phyloP scores from a whole-genome alignment of 345 rosid genomes.

The Hibiscus tridactylites region DNA sequence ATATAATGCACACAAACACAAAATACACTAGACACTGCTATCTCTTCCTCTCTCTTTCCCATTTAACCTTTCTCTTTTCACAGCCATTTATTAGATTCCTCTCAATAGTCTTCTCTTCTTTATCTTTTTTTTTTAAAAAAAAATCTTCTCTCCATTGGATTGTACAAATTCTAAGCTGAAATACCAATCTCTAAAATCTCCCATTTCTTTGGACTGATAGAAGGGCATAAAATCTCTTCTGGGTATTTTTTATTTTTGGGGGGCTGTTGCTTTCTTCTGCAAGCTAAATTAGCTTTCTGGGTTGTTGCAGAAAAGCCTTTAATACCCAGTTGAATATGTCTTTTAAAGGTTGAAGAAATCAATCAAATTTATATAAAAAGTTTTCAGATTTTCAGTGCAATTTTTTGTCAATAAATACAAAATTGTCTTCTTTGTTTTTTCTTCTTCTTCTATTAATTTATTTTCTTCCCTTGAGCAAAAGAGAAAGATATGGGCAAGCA shows the following conservation, averaged over 20 bases:
- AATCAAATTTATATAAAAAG: constrained; percentile 3
- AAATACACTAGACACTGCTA: background rate
- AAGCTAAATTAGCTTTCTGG: constrained; percentile 29
- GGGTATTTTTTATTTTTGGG: constrained; percentile 20
- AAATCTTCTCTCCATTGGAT: constrained; percentile 30
- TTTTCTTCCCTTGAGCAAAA: constrained; percentile 16
- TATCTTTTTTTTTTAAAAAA: background rate
- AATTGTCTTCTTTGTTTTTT: background rate
- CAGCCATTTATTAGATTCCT: constrained; percentile 57
- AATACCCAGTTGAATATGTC: constrained; percentile 23
- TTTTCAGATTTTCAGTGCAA: constrained; percentile 3
- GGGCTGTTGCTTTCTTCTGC: constrained; percentile 28
- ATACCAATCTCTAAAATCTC: constrained; percentile 23
- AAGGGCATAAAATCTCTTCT: constrained; percentile 15
- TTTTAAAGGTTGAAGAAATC: constrained; percentile 21
- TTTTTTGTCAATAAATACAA: constrained; percentile 15
- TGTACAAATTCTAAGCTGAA: constrained; percentile 35
- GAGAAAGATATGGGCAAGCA: constrained; percentile 65
- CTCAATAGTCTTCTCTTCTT: constrained; percentile 17
- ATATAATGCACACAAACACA: background rate
- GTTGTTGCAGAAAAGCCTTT: constrained; percentile 29
- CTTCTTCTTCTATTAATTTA: constrained; percentile 5
- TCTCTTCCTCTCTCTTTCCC: background rate
- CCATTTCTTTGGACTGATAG: constrained; percentile 16
- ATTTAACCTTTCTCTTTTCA: constrained; percentile 32